These are phyloP conservation scores for Linnemannia elongata DNA, from an alignment of 192 early-diverging fungal genomes.

Conservation along the genomic window DNA sequence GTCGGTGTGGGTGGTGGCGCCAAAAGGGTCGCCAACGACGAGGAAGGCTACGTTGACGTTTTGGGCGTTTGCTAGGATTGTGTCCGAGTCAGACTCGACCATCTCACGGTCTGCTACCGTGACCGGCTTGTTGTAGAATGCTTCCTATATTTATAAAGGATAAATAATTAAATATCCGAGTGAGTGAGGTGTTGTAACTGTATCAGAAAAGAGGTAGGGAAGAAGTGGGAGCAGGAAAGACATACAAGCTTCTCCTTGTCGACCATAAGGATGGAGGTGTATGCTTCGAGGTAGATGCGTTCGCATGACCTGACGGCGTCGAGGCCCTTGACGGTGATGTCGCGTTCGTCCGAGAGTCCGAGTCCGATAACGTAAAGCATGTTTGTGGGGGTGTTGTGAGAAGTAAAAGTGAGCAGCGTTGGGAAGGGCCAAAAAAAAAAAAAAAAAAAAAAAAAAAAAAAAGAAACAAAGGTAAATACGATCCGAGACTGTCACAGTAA, in stretches of 20 bases:
- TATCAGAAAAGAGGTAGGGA: not conserved
- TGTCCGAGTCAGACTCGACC: constrained; percentile 93
- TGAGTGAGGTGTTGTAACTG: not conserved
- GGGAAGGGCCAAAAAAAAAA: no score
- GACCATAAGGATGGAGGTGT: constrained; percentile 95
- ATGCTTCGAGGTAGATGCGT: constrained; percentile 94
- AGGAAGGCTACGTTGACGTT: constrained; percentile 93
- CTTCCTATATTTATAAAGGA: constrained; percentile 69
- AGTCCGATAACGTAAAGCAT: constrained; percentile 94
- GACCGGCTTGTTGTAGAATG: constrained; percentile 88
- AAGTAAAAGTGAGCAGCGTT: not conserved
- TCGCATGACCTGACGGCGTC: constrained; percentile 90
- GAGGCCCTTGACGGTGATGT: constrained; percentile 97
- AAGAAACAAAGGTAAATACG: no score
- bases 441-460: no score
- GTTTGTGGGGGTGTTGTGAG: not conserved
- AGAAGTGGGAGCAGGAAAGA: not conserved
- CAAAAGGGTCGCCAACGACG: constrained; percentile 98
- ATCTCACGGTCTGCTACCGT: constrained; percentile 97
- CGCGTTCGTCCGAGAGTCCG: constrained; percentile 95
- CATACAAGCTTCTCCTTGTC: constrained; percentile 81
- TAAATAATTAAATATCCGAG: not conserved
- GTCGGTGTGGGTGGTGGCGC: constrained; percentile 98
- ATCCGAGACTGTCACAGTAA: no score
- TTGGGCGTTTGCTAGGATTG: constrained; percentile 90